A percentile compares a stretch with the other conserved stretches of the same genome.
Evolutionary conservation across 495 filamentous ascomycete species (phyloP).

Genomic region (Chaetomium cochliodes): DNA sequence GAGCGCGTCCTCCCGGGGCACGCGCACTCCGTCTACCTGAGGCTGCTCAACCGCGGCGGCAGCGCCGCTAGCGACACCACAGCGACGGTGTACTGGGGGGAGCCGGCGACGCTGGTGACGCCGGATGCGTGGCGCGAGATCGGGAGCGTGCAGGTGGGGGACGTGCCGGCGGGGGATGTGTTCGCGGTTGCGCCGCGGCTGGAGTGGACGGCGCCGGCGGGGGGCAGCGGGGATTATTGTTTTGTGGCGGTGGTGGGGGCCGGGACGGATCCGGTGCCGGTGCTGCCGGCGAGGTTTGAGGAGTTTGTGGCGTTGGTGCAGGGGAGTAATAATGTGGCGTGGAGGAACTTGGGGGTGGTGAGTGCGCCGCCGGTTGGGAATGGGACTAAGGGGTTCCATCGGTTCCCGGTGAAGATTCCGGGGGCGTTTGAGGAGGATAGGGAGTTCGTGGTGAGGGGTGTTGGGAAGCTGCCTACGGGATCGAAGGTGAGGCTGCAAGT

Average conservation of each 20-base stretch:
- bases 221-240: slow-evolving; percentile 11
- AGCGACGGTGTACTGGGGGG: slow-evolving; percentile 10
- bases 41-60: slow-evolving; percentile 17
- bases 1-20: neutral
- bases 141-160: slow-evolving; percentile 2
- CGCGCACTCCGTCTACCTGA: slow-evolving; percentile 15
- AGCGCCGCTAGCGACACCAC: neutral
- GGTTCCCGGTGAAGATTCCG: neutral
- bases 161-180: neutral
- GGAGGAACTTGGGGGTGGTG: slow-evolving; percentile 13
- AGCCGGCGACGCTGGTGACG: slow-evolving; percentile 15
- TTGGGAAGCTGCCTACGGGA: slow-evolving; percentile 5
- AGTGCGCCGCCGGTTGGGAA: neutral
- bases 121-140: slow-evolving; percentile 16
- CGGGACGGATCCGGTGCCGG: slow-evolving; percentile 1
- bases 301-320: slow-evolving; percentile 12
- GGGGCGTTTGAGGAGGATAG: slow-evolving; percentile 9
- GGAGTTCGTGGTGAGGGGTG: neutral
- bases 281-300: neutral
- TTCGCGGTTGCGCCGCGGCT: slow-evolving; percentile 9
- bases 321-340: slow-evolving; percentile 17
- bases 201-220: slow-evolving; percentile 13
- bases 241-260: slow-evolving; percentile 16
- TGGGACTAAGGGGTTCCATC: neutral
- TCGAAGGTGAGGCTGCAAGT: slow-evolving; percentile 5